Evolutionary conservation across 164 flowering plant species (phyloP).

Genomic region (Taxillus chinensis): DNA sequence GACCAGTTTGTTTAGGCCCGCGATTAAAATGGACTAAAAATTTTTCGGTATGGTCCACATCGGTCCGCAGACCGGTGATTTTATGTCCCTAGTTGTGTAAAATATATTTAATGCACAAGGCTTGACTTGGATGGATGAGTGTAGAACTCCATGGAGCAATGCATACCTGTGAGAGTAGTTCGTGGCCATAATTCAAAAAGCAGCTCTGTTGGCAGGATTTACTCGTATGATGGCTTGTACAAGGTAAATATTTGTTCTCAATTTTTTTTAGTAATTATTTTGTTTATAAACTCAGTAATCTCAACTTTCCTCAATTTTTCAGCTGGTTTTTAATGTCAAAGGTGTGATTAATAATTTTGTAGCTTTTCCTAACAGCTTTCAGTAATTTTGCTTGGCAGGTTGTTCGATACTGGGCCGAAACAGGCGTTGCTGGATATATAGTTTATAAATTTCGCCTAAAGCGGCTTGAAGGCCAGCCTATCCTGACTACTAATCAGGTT

Average conservation of each 20-base stretch:
- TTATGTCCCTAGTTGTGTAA: too few species aligned
- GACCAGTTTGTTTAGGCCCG: too few species aligned
- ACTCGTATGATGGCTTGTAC: constrained; percentile 93
- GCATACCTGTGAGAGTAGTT: constrained; percentile 69
- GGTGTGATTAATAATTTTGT: too few species aligned
- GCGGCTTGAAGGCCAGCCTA: constrained; percentile 74
- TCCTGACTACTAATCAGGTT: constrained; percentile 74
- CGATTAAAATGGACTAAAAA: too few species aligned
- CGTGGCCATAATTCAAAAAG: constrained; percentile 60
- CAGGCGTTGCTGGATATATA: constrained; percentile 73
- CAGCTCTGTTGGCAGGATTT: constrained; percentile 74
- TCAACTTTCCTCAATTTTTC: too few species aligned
- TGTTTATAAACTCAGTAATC: too few species aligned
- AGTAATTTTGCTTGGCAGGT: constrained; percentile 32
- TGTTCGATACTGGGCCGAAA: constrained; percentile 62
- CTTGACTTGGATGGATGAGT: constrained; percentile 4
- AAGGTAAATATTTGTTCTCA: constrained; percentile 29
- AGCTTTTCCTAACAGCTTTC: too few species aligned
- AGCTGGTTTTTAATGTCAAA: too few species aligned
- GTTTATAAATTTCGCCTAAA: constrained; percentile 62
- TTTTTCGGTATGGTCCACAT: too few species aligned
- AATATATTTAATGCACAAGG: too few species aligned
- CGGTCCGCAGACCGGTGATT: too few species aligned
- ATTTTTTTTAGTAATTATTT: not conserved
- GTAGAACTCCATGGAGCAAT: constrained; percentile 67